Evolutionary conservation across 2,329 filamentous ascomycete species (phyloP), one percentile per base, ranked within the genome.

Genomic region (Colletotrichum endophyticum): DNA sequence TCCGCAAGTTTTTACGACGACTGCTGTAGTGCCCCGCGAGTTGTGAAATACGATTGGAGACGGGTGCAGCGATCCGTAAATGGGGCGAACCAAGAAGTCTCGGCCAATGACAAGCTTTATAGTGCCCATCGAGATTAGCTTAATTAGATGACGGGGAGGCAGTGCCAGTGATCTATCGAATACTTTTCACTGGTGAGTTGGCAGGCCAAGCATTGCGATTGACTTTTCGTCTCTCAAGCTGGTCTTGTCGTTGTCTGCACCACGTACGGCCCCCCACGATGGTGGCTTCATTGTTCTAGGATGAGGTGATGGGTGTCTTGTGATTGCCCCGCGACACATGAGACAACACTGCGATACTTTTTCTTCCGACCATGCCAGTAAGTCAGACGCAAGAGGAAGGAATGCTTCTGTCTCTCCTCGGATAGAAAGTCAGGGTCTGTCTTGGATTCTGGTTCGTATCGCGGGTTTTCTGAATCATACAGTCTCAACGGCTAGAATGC

Each of bases 81-180:
- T 12, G 64, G 59, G 28, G 57, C 63, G 9, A 27, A 34, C 34
- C 64, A 70, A 61, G 57, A 34, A 27, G 34, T 22, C 70, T 73
- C 63, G 73, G 73, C 74, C 74, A 76, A 76, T 76, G 64, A 73
- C 36, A 76, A 74, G 74, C 74, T 76, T 76, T 76, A 27, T 22
- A 36, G 64, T 71, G 61, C 49, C 70, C 74, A 70, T 74, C 59
- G 28, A 76, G 32, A 76, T 74, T 74, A 76, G 74, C 70, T 74
- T 76, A 66, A 69, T 70, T 56, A 64, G 34, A 59, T 66, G 56
- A 75, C 73, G 22, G 27, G 70, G 56, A 25, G 57, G 27, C 56
- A 36, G 63, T 73, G 70, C 63, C 69, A 73, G 49, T 59, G 22
- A 39, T 62, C 16, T 69, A 49, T 73, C 34, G 49, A 61, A 27